Evolutionary conservation across 768 basidiomycete species (phyloP).

Genomic region (Mycena rebaudengoi): DNA sequence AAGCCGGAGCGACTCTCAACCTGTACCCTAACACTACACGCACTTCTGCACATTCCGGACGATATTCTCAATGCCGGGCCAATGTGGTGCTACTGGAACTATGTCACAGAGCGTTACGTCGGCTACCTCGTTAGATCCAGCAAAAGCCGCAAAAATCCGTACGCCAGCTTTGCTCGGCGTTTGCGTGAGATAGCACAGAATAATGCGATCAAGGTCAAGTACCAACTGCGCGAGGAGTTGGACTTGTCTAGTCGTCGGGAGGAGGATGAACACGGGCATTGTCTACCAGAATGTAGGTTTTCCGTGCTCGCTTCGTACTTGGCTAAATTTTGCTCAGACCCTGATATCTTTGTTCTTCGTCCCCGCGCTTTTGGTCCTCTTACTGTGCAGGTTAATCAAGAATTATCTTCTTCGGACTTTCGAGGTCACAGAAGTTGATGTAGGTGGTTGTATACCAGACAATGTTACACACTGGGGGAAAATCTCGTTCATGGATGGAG

Average conservation of each 20-base stretch:
- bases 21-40: background rate
- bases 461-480: no score
- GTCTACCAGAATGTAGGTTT: background rate
- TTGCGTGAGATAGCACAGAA: constrained; percentile 8
- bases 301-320: background rate
- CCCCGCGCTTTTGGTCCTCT: background rate
- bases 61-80: no score
- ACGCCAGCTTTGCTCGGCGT: constrained; percentile 3
- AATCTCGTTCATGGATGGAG: background rate
- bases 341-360: background rate
- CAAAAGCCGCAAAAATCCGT: background rate
- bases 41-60: no score
- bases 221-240: background rate
- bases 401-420: background rate
- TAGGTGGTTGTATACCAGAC: background rate
- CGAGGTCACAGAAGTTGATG: background rate
- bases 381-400: background rate
- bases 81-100: no score
- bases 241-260: background rate
- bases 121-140: background rate
- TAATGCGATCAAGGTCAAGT: background rate
- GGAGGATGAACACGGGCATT: background rate
- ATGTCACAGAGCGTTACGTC: background rate
- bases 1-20: background rate
- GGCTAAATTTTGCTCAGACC: background rate